Conservation (phyloP, 768 basidiomycete species). For the Suillus subaureus region DNA sequence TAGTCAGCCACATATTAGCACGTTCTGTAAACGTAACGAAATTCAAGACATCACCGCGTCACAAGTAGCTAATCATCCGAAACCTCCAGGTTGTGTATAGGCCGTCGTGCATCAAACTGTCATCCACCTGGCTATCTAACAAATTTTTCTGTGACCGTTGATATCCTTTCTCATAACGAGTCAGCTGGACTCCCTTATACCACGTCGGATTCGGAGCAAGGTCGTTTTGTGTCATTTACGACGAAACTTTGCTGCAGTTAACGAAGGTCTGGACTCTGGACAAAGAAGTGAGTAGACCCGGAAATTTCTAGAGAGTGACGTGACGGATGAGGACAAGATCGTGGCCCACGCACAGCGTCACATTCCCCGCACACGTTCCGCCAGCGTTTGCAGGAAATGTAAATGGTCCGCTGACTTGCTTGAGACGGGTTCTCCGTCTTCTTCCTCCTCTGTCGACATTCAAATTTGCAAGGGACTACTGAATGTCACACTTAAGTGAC, state of each 20-base stretch:
- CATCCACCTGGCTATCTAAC: not conserved
- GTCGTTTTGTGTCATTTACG: not conserved
- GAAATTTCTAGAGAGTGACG: constrained; percentile 9
- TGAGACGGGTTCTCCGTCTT: constrained; percentile 8
- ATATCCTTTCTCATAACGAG: not conserved
- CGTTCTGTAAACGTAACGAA: constrained; percentile 4
- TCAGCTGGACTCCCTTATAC: not conserved
- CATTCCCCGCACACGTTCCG: constrained; percentile 10
- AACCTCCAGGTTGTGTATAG: not conserved
- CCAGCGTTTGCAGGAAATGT: constrained; percentile 8
- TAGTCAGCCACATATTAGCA: constrained; percentile 4
- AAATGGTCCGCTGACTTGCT: constrained; percentile 5
- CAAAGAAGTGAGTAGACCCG: not conserved
- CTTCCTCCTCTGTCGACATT: not conserved
- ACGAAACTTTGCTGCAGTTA: not conserved
- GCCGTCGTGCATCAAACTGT: not conserved
- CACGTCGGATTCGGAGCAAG: not conserved
- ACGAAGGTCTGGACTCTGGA: not conserved
- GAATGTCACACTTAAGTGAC: constrained; percentile 8
- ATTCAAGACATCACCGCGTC: not conserved
- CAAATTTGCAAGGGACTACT: constrained; percentile 4
- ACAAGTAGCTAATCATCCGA: not conserved
- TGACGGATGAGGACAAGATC: constrained; percentile 7
- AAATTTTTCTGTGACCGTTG: not conserved
- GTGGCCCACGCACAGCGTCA: constrained; percentile 9